These are phyloP conservation scores for Verticillium nonalfalfae DNA, from an alignment of 2,329 filamentous ascomycete genomes.

Conservation along the genomic window DNA sequence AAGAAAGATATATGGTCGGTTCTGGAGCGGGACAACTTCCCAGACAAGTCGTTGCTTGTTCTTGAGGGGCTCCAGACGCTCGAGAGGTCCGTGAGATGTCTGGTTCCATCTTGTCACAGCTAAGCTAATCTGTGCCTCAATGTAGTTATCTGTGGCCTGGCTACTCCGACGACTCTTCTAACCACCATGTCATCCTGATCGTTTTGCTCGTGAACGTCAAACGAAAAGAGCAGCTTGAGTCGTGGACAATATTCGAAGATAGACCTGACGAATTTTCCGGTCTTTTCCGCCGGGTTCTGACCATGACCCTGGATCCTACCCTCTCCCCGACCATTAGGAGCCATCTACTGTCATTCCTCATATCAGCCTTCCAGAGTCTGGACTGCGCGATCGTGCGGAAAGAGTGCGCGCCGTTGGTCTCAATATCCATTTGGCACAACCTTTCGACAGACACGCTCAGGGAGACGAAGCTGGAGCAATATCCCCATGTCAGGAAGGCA, in stretches of 20 bases:
- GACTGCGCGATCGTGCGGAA: conserved; percentile 86
- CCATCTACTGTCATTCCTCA: conserved; percentile 83
- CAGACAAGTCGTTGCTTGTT: conserved; percentile 68
- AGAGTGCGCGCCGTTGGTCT: conserved; percentile 91
- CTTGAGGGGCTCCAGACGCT: conserved; percentile 88
- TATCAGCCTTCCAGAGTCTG: conserved; percentile 86
- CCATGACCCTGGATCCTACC: conserved; percentile 71
- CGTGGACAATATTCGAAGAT: conserved; percentile 82
- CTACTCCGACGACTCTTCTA: conserved; percentile 81
- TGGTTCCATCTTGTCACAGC: neutral
- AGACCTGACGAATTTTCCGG: conserved; percentile 77
- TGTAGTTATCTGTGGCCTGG: conserved; percentile 87
- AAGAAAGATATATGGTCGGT: conserved; percentile 86
- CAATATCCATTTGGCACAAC: conserved; percentile 94
- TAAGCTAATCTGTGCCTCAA: conserved; percentile 15
- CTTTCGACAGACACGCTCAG: conserved; percentile 70
- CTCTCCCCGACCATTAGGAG: conserved; percentile 63
- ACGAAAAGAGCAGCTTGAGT: conserved; percentile 75
- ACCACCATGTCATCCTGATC: conserved; percentile 85
- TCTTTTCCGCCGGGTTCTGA: conserved; percentile 84
- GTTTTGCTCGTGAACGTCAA: conserved; percentile 84
- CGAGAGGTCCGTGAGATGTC: conserved; percentile 54
- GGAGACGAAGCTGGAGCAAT: conserved; percentile 66
- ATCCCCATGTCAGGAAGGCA: conserved; percentile 72
- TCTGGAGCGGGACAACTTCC: conserved; percentile 75